Evolutionary conservation across 768 basidiomycete species (phyloP).

Genomic region (Pleurotus sapidus): DNA sequence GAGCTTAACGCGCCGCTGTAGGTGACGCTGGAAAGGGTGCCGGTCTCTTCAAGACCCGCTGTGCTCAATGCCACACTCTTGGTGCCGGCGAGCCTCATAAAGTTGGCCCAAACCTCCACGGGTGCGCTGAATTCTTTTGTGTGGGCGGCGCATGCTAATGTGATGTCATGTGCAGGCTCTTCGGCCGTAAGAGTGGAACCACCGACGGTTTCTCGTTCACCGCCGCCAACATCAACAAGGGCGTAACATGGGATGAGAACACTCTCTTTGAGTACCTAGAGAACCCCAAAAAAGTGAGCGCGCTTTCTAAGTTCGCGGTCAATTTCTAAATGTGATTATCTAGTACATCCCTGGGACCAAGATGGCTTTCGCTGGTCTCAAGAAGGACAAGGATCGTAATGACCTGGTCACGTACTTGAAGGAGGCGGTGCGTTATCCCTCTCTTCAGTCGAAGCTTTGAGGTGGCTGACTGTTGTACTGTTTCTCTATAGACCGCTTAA

Average conservation of each 20-base stretch:
- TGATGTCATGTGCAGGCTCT: conserved; percentile 45
- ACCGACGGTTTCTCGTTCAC: conserved; percentile 89
- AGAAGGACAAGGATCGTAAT: conserved; percentile 97
- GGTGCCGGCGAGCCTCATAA: conserved; percentile 76
- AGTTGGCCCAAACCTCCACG: conserved; percentile 95
- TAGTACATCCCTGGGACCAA: conserved; percentile 96
- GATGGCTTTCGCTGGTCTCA: conserved; percentile 98
- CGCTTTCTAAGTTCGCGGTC: neutral
- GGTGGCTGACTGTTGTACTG: neutral
- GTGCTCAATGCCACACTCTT: conserved; percentile 91
- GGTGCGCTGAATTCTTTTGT: conserved; percentile 44
- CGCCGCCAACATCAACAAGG: conserved; percentile 94
- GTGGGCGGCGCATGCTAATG: neutral
- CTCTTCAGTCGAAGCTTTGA: neutral
- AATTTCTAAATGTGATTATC: neutral
- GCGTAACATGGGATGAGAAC: conserved; percentile 76
- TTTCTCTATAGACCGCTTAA: neutral
- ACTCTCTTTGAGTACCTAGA: conserved; percentile 96
- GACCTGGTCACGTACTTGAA: conserved; percentile 89
- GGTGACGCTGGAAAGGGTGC: conserved; percentile 93
- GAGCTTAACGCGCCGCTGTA: conserved; percentile 13
- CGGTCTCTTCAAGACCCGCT: conserved; percentile 93
- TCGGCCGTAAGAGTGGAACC: conserved; percentile 85
- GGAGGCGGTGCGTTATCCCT: conserved; percentile 52
- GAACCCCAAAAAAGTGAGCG: conserved; percentile 93